phyloP scores from a whole-genome alignment of 805 yeast species.

The Candida sithepensis region DNA sequence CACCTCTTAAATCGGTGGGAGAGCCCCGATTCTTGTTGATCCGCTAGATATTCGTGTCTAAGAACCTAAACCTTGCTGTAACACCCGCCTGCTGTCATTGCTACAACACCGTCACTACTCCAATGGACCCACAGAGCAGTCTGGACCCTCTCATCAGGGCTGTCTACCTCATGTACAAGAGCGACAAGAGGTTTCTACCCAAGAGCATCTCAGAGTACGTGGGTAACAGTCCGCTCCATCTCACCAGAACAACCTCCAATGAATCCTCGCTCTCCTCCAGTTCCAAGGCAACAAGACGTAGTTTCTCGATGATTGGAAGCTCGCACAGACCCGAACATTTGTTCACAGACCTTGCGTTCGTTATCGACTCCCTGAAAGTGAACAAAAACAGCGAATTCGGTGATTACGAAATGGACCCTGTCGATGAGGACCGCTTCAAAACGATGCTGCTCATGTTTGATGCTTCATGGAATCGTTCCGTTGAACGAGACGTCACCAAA shows the following conservation, averaged over 20 bases:
- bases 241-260: conserved; percentile 10
- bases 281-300: background rate
- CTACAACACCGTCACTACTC: too few species aligned
- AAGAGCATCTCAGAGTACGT: conserved; percentile 13
- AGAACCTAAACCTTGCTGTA: too few species aligned
- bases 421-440: conserved; percentile 10
- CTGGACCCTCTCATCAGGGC: conserved; percentile 19
- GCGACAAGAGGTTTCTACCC: conserved; percentile 11
- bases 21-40: too few species aligned
- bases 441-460: conserved; percentile 12
- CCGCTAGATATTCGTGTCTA: too few species aligned
- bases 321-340: conserved; percentile 7
- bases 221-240: conserved; percentile 3
- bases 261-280: conserved; percentile 8
- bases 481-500: conserved; percentile 8
- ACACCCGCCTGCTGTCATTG: too few species aligned
- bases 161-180: conserved; percentile 16
- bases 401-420: conserved; percentile 6
- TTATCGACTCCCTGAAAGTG: conserved; percentile 7
- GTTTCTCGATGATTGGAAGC: conserved; percentile 2
- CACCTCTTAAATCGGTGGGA: too few species aligned
- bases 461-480: conserved; percentile 1
- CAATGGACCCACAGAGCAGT: background rate
- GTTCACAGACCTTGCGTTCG: conserved; percentile 7
- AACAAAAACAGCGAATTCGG: conserved; percentile 7